Base-by-base conservation (phyloP, 345 rosid genomes). In the Pseudoturritis turrita region DNA sequence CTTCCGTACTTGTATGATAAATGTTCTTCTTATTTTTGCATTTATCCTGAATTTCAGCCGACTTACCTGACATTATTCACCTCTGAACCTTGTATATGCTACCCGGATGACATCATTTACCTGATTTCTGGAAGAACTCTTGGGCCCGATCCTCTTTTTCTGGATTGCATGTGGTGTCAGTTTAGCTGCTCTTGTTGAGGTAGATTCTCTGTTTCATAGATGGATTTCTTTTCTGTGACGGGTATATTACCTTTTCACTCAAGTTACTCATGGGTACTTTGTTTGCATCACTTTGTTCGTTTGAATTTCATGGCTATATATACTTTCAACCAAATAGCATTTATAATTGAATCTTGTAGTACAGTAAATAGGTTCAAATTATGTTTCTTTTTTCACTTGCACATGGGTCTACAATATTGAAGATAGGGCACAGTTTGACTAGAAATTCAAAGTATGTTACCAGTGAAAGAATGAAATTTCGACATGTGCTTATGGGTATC, bases 131-230 rank as follows among this genome's bases (percentile, higher is more conserved):
- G 96, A 90, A 81, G 89, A 93, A 80, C 84, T 90, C 63, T 64
- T 84, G 66, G 94, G 94, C 29, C 78, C 96, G 11, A 86, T 93
- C 79, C 83, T 93, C 46, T 93, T 87, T 76, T 82, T 68, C 80
- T 93, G 98, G 98, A 86, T 88, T 80, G 83, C 83, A 33, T 89
- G 94, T 74, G 89, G 88, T 77, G 92, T 93, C 70, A 90, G 89
- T 78, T 83, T 93, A 71, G 83, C 75, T 84, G 90, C 96, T 57
- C 91, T 93, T 68, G 82, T 89, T 54, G 95, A 93, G 97, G 98
- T 93, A 54, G 26, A 45, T 18, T 40, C 21, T 58, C 35, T 39
- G 25, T 65, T 49, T 26, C 36, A 28, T 49, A 66, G 28, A 56
- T 36, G 41, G 3, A 50, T 1, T 46, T 70, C 3, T 59, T 70